Evolutionary conservation across 2,329 filamentous ascomycete genomes (phyloP).

Genomic region (Cryphonectria parasitica): DNA sequence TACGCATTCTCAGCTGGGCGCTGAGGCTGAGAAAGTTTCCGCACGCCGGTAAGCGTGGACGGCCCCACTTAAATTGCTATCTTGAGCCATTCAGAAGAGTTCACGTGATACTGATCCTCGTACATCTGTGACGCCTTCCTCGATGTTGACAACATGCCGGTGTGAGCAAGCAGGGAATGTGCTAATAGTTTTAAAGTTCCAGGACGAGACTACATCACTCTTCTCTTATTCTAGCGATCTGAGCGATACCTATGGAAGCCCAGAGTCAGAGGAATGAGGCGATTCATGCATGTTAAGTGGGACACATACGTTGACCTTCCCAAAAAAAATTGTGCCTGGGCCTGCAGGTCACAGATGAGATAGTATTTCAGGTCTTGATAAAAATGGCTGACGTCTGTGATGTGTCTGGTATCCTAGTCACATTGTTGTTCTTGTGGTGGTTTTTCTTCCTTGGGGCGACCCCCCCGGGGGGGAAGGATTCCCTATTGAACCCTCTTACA

Average conservation of each 20-base stretch:
- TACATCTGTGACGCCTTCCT: neutral
- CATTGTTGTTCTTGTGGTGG: too few relatives aligned
- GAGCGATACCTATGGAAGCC: neutral
- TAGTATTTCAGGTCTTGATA: too few relatives aligned
- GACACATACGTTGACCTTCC: neutral
- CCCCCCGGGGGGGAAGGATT: too few relatives aligned
- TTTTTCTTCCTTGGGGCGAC: too few relatives aligned
- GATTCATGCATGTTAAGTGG: neutral
- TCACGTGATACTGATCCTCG: neutral
- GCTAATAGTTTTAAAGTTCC: neutral
- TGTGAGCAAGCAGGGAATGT: too few relatives aligned
- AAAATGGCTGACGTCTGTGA: too few relatives aligned
- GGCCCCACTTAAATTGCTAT: slow-evolving; percentile 3
- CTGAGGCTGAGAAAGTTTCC: neutral
- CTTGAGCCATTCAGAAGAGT: neutral
- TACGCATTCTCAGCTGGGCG: neutral
- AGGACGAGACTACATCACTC: neutral
- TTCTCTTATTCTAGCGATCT: neutral
- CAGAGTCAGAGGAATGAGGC: neutral
- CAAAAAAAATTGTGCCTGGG: neutral
- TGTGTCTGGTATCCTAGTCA: too few relatives aligned
- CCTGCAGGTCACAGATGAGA: neutral
- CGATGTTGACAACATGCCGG: neutral
- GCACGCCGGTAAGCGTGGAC: neutral
- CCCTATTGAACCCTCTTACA: too few relatives aligned